phyloP scores from a whole-genome alignment of 2,329 filamentous ascomycete genomes.

The Aspergillus jensenii region DNA sequence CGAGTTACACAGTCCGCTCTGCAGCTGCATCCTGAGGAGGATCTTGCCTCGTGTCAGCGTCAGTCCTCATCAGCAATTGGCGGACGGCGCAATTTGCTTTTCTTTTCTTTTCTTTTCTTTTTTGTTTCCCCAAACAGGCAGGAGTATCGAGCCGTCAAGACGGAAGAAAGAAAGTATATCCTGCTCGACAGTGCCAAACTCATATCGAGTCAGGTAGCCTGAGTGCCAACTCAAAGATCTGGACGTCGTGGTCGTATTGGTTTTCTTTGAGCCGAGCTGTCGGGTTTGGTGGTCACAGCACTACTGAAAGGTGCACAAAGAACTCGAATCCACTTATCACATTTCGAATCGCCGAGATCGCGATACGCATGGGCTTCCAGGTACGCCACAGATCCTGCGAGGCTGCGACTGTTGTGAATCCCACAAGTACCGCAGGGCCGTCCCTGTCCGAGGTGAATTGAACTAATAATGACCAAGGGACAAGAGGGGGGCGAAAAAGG shows the following conservation, averaged over 20 bases:
- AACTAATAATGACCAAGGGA: neutral
- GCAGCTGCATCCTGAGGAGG: neutral
- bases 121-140: neutral
- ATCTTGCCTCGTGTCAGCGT: slow-evolving; percentile 3
- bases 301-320: neutral
- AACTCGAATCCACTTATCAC: slow-evolving; percentile 7
- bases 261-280: slow-evolving; percentile 2
- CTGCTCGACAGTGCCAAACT: neutral
- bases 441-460: neutral
- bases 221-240: neutral
- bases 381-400: neutral
- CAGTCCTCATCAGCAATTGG: neutral
- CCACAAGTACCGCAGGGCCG: neutral
- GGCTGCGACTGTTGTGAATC: neutral
- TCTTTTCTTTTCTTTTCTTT: neutral
- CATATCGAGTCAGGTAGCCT: neutral
- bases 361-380: neutral
- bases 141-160: neutral
- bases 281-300: neutral
- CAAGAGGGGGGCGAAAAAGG: neutral
- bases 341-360: slow-evolving; percentile 2
- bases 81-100: neutral
- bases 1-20: slow-evolving; percentile 3
- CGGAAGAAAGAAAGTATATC: neutral
- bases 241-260: neutral